phyloP scores from a whole-genome alignment of 2,329 filamentous ascomycete species.

The Akanthomyces uredinophilus region DNA sequence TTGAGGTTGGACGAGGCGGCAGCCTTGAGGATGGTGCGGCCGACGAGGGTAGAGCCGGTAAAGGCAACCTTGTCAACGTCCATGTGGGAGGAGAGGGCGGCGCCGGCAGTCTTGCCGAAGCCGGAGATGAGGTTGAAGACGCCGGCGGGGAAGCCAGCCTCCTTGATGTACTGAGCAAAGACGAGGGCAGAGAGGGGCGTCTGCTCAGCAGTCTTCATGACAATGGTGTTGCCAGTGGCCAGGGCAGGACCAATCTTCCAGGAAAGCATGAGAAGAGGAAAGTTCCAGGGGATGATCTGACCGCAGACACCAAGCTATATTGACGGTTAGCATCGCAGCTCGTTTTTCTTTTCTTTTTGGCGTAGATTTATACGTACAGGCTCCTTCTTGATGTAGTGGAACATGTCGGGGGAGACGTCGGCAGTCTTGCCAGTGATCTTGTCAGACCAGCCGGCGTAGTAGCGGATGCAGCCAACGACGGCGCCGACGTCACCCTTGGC shows the following conservation, averaged over 20 bases:
- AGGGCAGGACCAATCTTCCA: conserved; percentile 74
- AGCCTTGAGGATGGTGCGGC: conserved; percentile 69
- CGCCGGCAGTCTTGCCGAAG: conserved; percentile 69
- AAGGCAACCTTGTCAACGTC: conserved; percentile 74
- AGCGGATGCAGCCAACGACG: conserved; percentile 68
- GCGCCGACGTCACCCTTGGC: conserved; percentile 69
- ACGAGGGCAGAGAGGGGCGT: conserved; percentile 63
- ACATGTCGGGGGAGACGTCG: conserved; percentile 70
- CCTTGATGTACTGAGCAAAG: conserved; percentile 58
- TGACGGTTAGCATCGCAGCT: background rate
- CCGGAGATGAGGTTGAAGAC: conserved; percentile 70
- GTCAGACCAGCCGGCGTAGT: conserved; percentile 77
- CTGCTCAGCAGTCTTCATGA: conserved; percentile 69
- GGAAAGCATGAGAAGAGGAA: conserved; percentile 67
- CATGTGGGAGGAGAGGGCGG: conserved; percentile 67
- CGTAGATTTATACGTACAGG: conserved; percentile 45
- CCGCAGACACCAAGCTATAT: conserved; percentile 59
- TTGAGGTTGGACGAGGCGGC: conserved; percentile 68
- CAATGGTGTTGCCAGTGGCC: conserved; percentile 62
- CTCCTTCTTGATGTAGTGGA: conserved; percentile 77
- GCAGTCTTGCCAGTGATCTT: conserved; percentile 87
- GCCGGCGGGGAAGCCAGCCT: conserved; percentile 69
- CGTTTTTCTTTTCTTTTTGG: conserved; percentile 41
- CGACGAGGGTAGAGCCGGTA: conserved; percentile 66
- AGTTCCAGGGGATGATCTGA: conserved; percentile 83